Percentiles rank a stretch among this genome's conserved stretches.
These are phyloP conservation scores for Tuber borchii DNA, from an alignment of 495 filamentous ascomycete genomes.

Conservation along the genomic window DNA sequence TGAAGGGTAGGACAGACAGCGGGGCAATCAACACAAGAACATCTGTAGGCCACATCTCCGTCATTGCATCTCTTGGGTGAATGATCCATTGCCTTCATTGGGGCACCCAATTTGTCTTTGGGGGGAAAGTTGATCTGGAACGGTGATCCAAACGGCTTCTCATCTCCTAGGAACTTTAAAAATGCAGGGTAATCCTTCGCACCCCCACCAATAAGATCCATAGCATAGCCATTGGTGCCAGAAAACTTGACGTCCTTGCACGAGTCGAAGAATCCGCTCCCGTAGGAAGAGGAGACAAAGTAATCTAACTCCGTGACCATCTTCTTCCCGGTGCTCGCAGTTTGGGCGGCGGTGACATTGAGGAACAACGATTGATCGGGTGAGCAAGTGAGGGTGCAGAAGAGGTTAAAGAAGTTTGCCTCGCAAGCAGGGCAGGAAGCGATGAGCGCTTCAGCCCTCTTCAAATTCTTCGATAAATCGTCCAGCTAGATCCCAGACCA, in stretches of 20 bases:
- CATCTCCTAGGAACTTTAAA: constrained; percentile 83
- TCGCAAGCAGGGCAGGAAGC: constrained; percentile 90
- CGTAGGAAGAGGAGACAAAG: constrained; percentile 78
- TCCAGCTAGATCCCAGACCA: constrained; percentile 54
- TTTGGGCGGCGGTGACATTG: constrained; percentile 74
- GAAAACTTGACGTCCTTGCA: constrained; percentile 99
- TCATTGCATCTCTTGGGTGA: constrained; percentile 78
- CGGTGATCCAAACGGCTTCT: constrained; percentile 80
- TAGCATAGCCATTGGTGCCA: constrained; percentile 80
- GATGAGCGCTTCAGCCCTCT: constrained; percentile 82
- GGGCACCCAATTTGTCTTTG: constrained; percentile 45
- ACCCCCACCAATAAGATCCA: constrained; percentile 90
- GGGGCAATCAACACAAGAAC: constrained; percentile 88
- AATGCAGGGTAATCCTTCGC: constrained; percentile 83
- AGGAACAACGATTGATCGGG: constrained; percentile 92
- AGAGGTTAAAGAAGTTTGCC: constrained; percentile 94
- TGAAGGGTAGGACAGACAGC: constrained; percentile 75
- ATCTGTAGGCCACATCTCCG: constrained; percentile 73
- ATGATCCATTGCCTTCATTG: constrained; percentile 59
- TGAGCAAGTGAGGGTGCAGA: constrained; percentile 96
- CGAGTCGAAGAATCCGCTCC: constrained; percentile 84
- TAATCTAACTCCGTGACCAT: constrained; percentile 85
- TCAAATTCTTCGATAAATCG: constrained; percentile 68
- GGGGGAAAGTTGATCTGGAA: constrained; percentile 95
- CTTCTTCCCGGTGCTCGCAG: constrained; percentile 58